A percentile compares a stretch with the other conserved stretches of the same genome.
These are phyloP conservation scores for Neurospora hispaniola DNA, from an alignment of 495 filamentous ascomycete genomes.

Conservation along the genomic window DNA sequence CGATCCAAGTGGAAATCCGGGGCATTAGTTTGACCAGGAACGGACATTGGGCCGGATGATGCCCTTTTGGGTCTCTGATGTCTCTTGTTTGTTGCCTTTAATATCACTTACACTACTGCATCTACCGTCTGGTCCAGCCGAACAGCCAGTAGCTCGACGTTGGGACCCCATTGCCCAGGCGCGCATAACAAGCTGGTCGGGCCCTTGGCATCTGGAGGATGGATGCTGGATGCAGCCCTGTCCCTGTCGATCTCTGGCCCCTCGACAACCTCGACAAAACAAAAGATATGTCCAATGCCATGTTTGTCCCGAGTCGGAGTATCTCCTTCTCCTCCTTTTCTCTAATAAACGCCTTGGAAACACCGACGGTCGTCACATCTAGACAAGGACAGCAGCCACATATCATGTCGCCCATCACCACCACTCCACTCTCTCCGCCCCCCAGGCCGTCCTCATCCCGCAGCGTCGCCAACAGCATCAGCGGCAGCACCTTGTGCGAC, in stretches of 20 bases:
- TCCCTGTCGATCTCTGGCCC: background rate
- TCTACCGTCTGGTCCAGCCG: background rate
- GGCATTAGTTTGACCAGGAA: background rate
- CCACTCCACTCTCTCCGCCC: background rate
- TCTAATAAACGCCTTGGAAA: background rate
- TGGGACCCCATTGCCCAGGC: background rate
- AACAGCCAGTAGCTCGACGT: background rate
- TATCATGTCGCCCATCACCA: background rate
- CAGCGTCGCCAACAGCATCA: background rate
- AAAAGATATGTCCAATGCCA: background rate
- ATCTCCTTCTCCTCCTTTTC: background rate
- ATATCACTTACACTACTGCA: background rate
- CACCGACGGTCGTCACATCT: background rate
- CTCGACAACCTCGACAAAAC: background rate
- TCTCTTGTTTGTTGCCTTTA: background rate
- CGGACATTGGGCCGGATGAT: background rate
- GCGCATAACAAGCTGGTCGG: background rate
- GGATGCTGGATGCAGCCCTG: background rate
- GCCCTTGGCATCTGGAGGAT: background rate
- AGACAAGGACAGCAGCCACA: background rate
- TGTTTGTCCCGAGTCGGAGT: background rate
- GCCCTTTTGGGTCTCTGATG: background rate
- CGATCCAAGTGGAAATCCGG: constrained; percentile 1
- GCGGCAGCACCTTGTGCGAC: background rate
- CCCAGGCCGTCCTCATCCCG: background rate